Conservation (phyloP, 768 basidiomycete species). For the Mycena leptocephala region DNA sequence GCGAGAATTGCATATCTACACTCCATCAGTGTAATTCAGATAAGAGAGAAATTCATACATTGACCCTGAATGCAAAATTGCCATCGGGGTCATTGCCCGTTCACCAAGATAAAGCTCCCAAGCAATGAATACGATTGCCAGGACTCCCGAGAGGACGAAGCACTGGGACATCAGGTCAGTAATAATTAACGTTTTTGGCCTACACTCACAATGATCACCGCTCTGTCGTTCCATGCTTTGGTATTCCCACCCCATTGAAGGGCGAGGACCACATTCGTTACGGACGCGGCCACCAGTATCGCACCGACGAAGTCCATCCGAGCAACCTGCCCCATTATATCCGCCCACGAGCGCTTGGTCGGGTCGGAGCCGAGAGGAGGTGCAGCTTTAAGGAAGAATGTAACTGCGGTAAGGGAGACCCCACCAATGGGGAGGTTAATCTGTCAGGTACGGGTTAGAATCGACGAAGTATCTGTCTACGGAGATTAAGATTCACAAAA, state of each 20-base stretch:
- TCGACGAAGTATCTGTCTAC: background rate
- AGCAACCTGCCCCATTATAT: conserved; percentile 25
- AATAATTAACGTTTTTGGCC: background rate
- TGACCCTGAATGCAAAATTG: background rate
- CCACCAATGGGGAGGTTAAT: background rate
- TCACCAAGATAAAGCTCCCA: conserved; percentile 17
- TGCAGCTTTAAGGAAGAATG: conserved; percentile 18
- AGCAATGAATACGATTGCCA: background rate
- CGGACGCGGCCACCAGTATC: conserved; percentile 47
- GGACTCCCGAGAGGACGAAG: conserved; percentile 21
- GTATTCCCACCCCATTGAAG: conserved; percentile 62
- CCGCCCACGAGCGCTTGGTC: background rate
- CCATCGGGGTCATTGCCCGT: background rate
- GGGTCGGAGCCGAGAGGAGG: conserved; percentile 6
- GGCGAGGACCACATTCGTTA: conserved; percentile 56
- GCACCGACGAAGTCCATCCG: conserved; percentile 57
- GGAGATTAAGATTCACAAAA: background rate
- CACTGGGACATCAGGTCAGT: background rate
- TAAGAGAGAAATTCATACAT: background rate
- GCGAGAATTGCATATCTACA: background rate
- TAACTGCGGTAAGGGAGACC: conserved; percentile 17
- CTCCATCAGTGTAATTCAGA: background rate
- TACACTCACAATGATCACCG: conserved; percentile 23
- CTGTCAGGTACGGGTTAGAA: background rate
- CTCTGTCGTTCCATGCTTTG: conserved; percentile 53